Base-by-base conservation (phyloP, 352 stramenopile species). In the Globisporangium apiculatum region DNA sequence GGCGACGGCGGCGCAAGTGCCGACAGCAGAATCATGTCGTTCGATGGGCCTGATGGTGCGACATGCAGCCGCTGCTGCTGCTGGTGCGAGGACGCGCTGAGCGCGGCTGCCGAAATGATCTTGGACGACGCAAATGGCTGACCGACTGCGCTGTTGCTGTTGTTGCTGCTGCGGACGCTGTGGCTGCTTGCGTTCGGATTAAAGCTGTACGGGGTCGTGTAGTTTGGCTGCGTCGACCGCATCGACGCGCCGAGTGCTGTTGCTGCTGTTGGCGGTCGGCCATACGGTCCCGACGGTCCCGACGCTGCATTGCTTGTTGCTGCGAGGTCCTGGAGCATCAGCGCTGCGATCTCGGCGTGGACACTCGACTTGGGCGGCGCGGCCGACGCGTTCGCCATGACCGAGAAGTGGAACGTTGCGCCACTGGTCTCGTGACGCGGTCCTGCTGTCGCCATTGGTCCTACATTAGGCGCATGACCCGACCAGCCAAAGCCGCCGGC, bases 11-110 rank as follows among this genome's bases (percentile, higher is more conserved):
- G 64, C 36, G 50, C 52, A 9, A 40, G 35, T 2, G 56, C 48
- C 14, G 57, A 55, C 24, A 75, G 60, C 48, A 72, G 53, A 43
- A 79, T 72, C 65, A 72, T 72, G 50, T 72, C 65, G 58, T 61
- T 65, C 15, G 51, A 31, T 31, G 24, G 24, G 3, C 24, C 24
- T 31, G 24, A 31, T 31, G 24, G 24, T 31, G 24, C 24, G 41
- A 46, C 38, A 31, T 36, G 18, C 48, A 52, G 37, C 4, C 48
- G 56, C 14, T 35, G 37, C 24, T 31, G 50, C 50, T 47, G 37
- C 38, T 55, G 35, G 47, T 63, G 47, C 8, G 48, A 38, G 35
- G 54, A 57, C 7, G 47, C 48, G 10, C 24, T 38, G 2, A 53
- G 46, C 31, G 48, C 36, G 10, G 51, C 42, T 9, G 55, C 51